Evolutionary conservation across 1,139 yeast species (phyloP).

Genomic region (Schwanniomyces etchellsii): DNA sequence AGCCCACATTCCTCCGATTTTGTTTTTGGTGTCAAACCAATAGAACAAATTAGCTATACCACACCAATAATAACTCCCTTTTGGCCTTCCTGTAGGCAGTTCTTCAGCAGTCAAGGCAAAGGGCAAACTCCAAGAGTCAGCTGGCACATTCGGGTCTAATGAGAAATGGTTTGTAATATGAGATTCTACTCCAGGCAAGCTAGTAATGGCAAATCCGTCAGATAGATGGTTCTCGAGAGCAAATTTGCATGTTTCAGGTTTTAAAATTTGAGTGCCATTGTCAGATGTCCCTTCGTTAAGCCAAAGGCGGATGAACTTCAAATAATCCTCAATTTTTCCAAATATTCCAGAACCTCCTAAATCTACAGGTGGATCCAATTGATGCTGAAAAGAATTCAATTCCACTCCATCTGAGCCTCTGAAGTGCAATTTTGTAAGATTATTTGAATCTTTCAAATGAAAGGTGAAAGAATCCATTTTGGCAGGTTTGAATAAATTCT

Average conservation of each 20-base stretch:
- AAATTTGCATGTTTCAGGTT: conserved; percentile 17
- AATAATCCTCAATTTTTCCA: conserved; percentile 25
- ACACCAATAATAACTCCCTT: conserved; percentile 25
- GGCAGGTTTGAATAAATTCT: conserved; percentile 12
- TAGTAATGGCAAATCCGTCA: conserved; percentile 7
- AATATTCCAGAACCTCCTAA: conserved; percentile 34
- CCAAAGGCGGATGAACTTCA: conserved; percentile 24
- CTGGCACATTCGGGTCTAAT: background rate
- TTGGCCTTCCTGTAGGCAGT: conserved; percentile 23
- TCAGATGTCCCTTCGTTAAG: conserved; percentile 28
- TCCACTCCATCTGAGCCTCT: conserved; percentile 4
- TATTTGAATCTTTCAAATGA: conserved; percentile 8
- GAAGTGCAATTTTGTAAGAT: conserved; percentile 9
- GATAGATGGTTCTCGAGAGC: conserved; percentile 17
- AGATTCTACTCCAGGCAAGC: conserved; percentile 3
- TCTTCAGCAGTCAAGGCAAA: conserved; percentile 8
- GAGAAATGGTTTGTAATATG: conserved; percentile 1
- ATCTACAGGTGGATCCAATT: conserved; percentile 17
- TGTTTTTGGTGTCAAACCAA: conserved; percentile 28
- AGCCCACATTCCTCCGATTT: conserved; percentile 24
- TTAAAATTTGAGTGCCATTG: conserved; percentile 19
- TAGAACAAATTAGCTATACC: conserved; percentile 28
- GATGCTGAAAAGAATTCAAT: conserved; percentile 6
- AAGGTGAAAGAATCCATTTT: conserved; percentile 11
- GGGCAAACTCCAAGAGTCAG: conserved; percentile 6